These are phyloP conservation scores for Cnidoscolus chayamansa DNA, from an alignment of 441 rosid species.

Conservation along the genomic window DNA sequence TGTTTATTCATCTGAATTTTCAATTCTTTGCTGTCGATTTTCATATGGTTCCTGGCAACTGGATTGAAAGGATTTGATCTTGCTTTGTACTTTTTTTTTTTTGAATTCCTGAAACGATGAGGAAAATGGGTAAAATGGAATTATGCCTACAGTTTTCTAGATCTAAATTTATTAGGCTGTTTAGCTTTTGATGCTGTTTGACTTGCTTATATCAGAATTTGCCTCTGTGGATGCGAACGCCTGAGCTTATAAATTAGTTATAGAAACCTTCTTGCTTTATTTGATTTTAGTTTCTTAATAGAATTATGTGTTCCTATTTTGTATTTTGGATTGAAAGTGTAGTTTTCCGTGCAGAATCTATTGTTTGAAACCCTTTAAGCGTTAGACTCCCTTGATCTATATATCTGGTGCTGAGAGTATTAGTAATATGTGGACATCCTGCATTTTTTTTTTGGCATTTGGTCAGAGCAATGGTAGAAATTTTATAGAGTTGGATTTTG, in stretches of 20 bases:
- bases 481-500: background rate
- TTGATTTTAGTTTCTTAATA: background rate
- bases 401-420: background rate
- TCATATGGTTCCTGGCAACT: background rate
- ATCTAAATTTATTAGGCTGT: slow-evolving; percentile 10
- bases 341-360: too few relatives aligned
- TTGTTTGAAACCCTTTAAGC: too few relatives aligned
- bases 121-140: background rate
- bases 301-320: background rate
- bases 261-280: background rate
- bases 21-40: background rate
- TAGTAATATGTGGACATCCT: background rate
- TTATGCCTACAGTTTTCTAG: background rate
- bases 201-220: background rate
- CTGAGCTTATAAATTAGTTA: background rate
- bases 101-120: background rate
- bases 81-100: background rate
- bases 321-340: slow-evolving; percentile 6
- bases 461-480: background rate
- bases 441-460: background rate
- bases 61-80: slow-evolving; percentile 12
- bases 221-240: background rate
- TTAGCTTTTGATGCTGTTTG: background rate
- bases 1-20: background rate
- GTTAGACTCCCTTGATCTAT: background rate